A percentile compares a stretch with the other conserved stretches of the same genome.
Conservation (phyloP, 768 basidiomycete genomes). For the Serendipita indica region DNA sequence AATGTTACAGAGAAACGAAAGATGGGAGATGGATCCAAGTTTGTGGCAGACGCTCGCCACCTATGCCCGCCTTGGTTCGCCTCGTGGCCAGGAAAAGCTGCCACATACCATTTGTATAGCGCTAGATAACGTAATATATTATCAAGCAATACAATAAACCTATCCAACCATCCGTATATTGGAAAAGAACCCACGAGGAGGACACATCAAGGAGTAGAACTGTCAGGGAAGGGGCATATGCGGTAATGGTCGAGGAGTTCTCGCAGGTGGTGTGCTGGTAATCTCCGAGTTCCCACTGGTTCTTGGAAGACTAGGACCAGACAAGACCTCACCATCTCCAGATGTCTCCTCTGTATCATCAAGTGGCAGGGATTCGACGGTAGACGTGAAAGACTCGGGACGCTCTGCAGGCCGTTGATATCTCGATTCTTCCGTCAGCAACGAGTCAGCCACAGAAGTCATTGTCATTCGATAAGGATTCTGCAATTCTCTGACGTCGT, state of each 20-base stretch:
- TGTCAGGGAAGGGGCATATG: background rate
- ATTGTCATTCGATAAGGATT: background rate
- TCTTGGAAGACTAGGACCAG: too few relatives aligned
- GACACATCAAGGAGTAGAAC: background rate
- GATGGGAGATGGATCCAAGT: background rate
- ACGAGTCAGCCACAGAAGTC: background rate
- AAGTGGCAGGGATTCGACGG: too few relatives aligned
- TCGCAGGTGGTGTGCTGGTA: background rate
- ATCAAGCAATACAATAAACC: too few relatives aligned
- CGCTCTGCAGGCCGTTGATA: constrained; percentile 1
- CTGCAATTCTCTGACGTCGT: background rate
- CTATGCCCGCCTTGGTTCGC: background rate
- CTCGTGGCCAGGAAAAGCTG: background rate
- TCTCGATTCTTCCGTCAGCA: background rate
- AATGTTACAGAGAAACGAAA: background rate
- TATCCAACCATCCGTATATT: too few relatives aligned
- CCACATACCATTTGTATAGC: too few relatives aligned
- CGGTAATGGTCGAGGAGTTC: background rate
- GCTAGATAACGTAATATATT: too few relatives aligned
- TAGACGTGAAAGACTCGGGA: background rate
- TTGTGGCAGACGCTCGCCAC: background rate
- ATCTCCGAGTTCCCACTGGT: background rate
- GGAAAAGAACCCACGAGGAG: background rate
- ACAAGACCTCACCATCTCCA: background rate
- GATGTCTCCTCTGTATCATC: too few relatives aligned